These are phyloP conservation scores for Rhizopogon rudus DNA, from an alignment of 768 basidiomycete genomes.

Conservation along the genomic window DNA sequence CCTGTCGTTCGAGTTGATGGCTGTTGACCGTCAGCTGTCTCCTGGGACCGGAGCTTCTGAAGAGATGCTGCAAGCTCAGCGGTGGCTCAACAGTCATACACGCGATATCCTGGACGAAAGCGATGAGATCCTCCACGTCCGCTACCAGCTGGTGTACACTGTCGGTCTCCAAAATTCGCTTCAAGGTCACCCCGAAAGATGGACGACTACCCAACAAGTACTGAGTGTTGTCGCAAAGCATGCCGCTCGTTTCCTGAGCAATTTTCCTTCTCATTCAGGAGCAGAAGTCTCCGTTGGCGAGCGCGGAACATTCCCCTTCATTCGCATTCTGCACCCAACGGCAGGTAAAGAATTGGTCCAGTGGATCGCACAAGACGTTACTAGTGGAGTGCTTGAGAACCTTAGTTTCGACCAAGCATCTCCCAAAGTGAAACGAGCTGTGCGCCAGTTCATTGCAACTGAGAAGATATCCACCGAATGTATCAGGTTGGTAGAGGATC, in stretches of 20 bases:
- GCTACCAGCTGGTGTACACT: constrained; percentile 34
- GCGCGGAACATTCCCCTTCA: constrained; percentile 16
- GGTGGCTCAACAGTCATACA: constrained; percentile 16
- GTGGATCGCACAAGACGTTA: constrained; percentile 11
- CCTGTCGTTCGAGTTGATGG: constrained; percentile 45
- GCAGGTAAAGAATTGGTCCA: constrained; percentile 10
- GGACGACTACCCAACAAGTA: constrained; percentile 28
- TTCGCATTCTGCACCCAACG: constrained; percentile 16
- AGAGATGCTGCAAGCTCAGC: constrained; percentile 1
- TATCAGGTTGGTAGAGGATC: constrained; percentile 6
- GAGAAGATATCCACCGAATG: not conserved
- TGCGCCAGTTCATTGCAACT: constrained; percentile 20
- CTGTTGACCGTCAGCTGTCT: constrained; percentile 30
- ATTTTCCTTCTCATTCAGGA: not conserved
- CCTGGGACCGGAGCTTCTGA: constrained; percentile 1
- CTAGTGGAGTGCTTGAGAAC: constrained; percentile 10
- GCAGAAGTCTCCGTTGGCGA: constrained; percentile 14
- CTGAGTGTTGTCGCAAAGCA: constrained; percentile 19
- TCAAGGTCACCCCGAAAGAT: constrained; percentile 28
- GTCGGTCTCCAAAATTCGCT: constrained; percentile 23
- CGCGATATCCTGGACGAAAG: constrained; percentile 43
- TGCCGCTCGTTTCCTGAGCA: constrained; percentile 6
- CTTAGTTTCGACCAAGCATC: constrained; percentile 11
- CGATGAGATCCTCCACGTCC: constrained; percentile 33
- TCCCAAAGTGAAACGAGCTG: not conserved